Evolutionary conservation across 2,329 filamentous ascomycete species (phyloP).

Genomic region (Iodosphaeria phyllophila): DNA sequence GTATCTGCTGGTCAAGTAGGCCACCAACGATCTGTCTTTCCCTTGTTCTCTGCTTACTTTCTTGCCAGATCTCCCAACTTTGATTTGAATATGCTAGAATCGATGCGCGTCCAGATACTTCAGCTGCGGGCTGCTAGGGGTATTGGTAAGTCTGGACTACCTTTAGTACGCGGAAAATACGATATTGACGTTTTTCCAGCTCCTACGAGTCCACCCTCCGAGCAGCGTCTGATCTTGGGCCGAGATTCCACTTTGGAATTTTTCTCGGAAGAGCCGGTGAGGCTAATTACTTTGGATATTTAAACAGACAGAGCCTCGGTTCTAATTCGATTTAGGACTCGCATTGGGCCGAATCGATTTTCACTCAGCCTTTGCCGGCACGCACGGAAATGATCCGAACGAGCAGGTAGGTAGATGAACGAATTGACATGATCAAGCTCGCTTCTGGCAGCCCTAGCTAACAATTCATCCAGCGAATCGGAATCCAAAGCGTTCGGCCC

Average conservation of each 20-base stretch:
- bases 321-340: constrained; percentile 16
- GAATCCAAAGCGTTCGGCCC: constrained; percentile 11
- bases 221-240: constrained; percentile 1
- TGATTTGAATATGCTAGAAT: constrained; percentile 34
- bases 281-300: constrained; percentile 1
- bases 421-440: background rate
- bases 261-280: constrained; percentile 11
- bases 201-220: constrained; percentile 8
- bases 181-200: constrained; percentile 9
- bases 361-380: constrained; percentile 31
- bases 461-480: constrained; percentile 6
- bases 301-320: constrained; percentile 3
- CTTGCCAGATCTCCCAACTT: constrained; percentile 29
- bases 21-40: background rate
- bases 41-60: constrained; percentile 5
- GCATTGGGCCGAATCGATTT: constrained; percentile 45
- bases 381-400: constrained; percentile 27
- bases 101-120: constrained; percentile 26
- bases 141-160: constrained; percentile 22
- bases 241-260: constrained; percentile 10
- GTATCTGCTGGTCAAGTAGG: constrained; percentile 28
- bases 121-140: constrained; percentile 31
- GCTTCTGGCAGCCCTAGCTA: too few relatives aligned
- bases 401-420: constrained; percentile 14
- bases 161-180: too few relatives aligned